These are phyloP conservation scores for Sugiyamaella grinbergsii DNA, from an alignment of 1,139 yeast genomes.

Conservation along the genomic window DNA sequence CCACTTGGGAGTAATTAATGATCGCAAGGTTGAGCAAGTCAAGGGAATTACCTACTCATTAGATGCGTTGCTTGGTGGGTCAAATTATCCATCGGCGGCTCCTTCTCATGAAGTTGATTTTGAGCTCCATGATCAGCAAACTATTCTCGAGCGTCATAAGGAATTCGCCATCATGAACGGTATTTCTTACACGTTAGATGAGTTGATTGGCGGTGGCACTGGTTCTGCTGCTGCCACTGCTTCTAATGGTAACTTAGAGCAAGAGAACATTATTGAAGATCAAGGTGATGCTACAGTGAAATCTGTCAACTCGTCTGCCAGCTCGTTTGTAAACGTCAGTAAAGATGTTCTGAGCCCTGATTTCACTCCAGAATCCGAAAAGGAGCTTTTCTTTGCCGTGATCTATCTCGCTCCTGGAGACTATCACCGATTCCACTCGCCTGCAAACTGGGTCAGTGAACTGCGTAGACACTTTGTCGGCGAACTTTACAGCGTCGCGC, in stretches of 20 bases:
- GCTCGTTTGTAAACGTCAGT: constrained; percentile 30
- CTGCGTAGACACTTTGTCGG: constrained; percentile 95
- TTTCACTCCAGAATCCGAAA: constrained; percentile 43
- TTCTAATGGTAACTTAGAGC: constrained; percentile 44
- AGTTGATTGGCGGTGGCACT: constrained; percentile 59
- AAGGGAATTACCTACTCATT: constrained; percentile 94
- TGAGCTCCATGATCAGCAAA: constrained; percentile 39
- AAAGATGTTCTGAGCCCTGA: constrained; percentile 36
- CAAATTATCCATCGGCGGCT: constrained; percentile 53
- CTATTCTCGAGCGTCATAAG: constrained; percentile 58
- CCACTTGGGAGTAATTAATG: constrained; percentile 76
- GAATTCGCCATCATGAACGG: constrained; percentile 82
- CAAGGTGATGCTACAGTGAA: constrained; percentile 43
- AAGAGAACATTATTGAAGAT: constrained; percentile 28
- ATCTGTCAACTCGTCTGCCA: constrained; percentile 31
- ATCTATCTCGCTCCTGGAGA: constrained; percentile 98
- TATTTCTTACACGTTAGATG: constrained; percentile 70
- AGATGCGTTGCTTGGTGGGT: constrained; percentile 77
- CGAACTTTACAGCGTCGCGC: constrained; percentile 93
- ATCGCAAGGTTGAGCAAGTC: constrained; percentile 87
- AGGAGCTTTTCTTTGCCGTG: constrained; percentile 81
- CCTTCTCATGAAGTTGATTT: constrained; percentile 60
- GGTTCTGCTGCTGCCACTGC: constrained; percentile 16
- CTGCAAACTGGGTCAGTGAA: constrained; percentile 94
- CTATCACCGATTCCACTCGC: constrained; percentile 96